phyloP scores from a whole-genome alignment of 1,284 basidiomycete species.

The Xerocomus cyaneibrunnescens region DNA sequence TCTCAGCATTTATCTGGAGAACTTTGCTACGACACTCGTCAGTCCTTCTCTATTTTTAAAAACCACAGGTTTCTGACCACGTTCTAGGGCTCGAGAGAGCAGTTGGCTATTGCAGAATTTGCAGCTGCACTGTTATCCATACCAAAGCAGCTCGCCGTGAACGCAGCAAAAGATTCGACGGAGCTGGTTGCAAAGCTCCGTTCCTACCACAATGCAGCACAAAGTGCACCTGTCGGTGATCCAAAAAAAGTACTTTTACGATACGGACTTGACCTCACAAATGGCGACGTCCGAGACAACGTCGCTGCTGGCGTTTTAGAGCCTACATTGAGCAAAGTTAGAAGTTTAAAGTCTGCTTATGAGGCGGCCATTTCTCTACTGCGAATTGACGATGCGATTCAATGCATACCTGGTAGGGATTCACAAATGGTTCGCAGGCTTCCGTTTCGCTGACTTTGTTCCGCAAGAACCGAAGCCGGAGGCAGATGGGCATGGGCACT shows the following conservation, averaged over 20 bases:
- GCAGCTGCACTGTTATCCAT: constrained; percentile 92
- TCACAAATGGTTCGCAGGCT: not conserved
- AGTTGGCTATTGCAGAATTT: constrained; percentile 98
- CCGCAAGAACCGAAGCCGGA: constrained; percentile 69
- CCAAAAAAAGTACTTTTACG: constrained; percentile 94
- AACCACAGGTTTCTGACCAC: constrained; percentile 9
- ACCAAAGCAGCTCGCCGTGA: constrained; percentile 96
- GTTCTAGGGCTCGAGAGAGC: constrained; percentile 90
- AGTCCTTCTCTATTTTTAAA: constrained; percentile 30
- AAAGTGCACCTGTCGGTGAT: constrained; percentile 87
- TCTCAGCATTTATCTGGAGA: constrained; percentile 96
- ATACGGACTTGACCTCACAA: constrained; percentile 94
- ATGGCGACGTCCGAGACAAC: constrained; percentile 95
- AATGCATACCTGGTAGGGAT: constrained; percentile 73
- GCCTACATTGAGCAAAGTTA: constrained; percentile 96
- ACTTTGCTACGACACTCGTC: constrained; percentile 97
- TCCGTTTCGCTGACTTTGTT: constrained; percentile 23
- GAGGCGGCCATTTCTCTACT: constrained; percentile 95
- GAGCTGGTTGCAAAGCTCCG: constrained; percentile 97
- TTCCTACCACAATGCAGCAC: constrained; percentile 96
- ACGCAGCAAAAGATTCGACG: constrained; percentile 98
- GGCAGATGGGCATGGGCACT: constrained; percentile 61
- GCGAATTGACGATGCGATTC: constrained; percentile 94
- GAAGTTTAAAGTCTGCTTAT: constrained; percentile 93
- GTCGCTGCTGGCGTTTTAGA: constrained; percentile 92